phyloP scores from a whole-genome alignment of 768 basidiomycete species.

The Lactifluus hygrophoroides region DNA sequence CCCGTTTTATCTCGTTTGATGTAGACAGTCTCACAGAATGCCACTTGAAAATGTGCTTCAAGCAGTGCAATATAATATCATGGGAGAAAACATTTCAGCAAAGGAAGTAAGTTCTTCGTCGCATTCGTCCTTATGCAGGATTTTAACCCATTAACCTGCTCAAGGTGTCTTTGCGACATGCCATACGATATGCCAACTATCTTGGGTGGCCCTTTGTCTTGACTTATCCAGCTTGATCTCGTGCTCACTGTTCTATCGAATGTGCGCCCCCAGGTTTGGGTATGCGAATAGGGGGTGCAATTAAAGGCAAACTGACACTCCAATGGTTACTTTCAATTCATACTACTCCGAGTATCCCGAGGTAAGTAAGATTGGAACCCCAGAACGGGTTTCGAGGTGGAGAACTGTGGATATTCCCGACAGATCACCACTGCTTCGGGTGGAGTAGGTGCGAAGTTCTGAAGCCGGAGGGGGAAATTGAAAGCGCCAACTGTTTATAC shows the following conservation, averaged over 20 bases:
- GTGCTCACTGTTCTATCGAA: constrained; percentile 18
- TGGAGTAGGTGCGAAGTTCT: neutral
- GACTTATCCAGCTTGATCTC: neutral
- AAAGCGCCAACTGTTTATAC: neutral
- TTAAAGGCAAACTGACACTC: neutral
- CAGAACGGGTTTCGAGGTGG: neutral
- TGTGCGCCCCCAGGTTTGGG: neutral
- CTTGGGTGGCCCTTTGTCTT: neutral
- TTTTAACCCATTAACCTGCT: neutral
- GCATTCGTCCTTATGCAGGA: neutral
- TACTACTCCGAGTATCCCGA: neutral
- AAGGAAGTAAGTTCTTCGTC: too few relatives aligned
- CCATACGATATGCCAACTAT: neutral
- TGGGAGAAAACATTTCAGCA: too few relatives aligned
- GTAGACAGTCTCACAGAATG: too few relatives aligned
- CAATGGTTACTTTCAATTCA: neutral
- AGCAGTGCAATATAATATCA: too few relatives aligned
- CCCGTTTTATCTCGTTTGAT: too few relatives aligned
- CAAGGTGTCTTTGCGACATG: constrained; percentile 20
- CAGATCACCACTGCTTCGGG: neutral
- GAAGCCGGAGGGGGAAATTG: neutral
- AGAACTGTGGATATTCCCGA: neutral
- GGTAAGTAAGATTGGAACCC: neutral
- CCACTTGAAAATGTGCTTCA: too few relatives aligned
- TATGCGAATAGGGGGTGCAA: too few relatives aligned